phyloP scores from a whole-genome alignment of 345 rosid species.

The Eucalyptus urophylla region DNA sequence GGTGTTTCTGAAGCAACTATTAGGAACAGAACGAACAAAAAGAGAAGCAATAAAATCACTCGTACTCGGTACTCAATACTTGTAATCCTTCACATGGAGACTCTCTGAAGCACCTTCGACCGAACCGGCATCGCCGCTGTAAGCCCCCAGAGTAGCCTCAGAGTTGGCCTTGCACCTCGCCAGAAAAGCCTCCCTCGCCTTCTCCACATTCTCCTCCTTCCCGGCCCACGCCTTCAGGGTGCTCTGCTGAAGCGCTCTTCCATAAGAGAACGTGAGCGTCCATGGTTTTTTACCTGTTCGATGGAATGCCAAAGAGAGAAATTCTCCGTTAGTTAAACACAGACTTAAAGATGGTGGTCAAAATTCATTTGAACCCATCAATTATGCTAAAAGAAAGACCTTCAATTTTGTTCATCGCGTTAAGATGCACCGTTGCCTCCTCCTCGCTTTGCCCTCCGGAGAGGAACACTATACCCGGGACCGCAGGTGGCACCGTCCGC shows the following conservation, averaged over 20 bases:
- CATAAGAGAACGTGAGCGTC: slow-evolving; percentile 1
- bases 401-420: slow-evolving; percentile 4
- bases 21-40: neutral
- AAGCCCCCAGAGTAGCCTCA: slow-evolving; percentile 5
- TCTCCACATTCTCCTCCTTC: slow-evolving; percentile 2
- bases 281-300: slow-evolving; percentile 3
- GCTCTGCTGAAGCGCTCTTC: slow-evolving; percentile 10
- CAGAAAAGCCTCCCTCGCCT: neutral
- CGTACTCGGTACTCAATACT: neutral
- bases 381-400: neutral
- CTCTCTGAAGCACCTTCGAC: slow-evolving; percentile 12
- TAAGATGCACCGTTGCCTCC: slow-evolving; percentile 8
- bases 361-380: neutral
- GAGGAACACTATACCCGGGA: slow-evolving; percentile 5
- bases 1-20: neutral
- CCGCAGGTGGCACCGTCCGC: slow-evolving; percentile 6
- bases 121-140: neutral
- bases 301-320: neutral
- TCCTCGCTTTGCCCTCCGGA: slow-evolving; percentile 15
- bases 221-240: slow-evolving; percentile 11
- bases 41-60: neutral
- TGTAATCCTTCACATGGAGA: slow-evolving; percentile 11
- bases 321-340: neutral
- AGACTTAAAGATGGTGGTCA: neutral
- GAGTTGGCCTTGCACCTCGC: slow-evolving; percentile 9